Percentiles rank a stretch among this genome's conserved stretches.
phyloP scores from a whole-genome alignment of 768 basidiomycete genomes.

The Tulasnella sp. region DNA sequence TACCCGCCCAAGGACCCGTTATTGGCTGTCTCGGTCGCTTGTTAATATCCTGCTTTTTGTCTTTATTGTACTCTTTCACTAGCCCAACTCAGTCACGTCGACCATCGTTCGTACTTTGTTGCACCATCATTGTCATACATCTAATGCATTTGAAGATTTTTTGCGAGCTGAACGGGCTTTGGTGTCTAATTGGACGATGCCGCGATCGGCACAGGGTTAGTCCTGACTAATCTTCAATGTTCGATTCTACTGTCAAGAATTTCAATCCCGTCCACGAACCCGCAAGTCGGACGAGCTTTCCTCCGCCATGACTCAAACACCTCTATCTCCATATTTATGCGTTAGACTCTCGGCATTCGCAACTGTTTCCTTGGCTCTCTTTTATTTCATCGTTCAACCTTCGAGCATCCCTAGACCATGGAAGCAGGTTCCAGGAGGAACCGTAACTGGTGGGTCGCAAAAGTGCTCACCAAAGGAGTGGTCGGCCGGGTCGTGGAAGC shows the following conservation, averaged over 20 bases:
- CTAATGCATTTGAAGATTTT: background rate
- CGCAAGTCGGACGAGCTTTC: background rate
- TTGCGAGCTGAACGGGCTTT: background rate
- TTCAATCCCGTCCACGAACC: background rate
- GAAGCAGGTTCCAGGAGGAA: slow-evolving; percentile 1
- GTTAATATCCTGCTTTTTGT: background rate
- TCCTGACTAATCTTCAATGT: background rate
- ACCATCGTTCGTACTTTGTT: slow-evolving; percentile 4
- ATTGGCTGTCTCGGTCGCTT: slow-evolving; percentile 13
- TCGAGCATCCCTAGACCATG: background rate
- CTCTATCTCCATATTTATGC: background rate
- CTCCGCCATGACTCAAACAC: background rate
- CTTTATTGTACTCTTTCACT: slow-evolving; percentile 9
- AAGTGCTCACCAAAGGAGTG: slow-evolving; percentile 25
- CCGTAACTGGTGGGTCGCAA: background rate
- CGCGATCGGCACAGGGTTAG: background rate
- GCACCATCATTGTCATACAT: slow-evolving; percentile 6
- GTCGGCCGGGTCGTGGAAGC: slow-evolving; percentile 18
- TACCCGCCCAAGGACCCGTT: background rate
- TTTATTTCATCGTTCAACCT: background rate
- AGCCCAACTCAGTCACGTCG: slow-evolving; percentile 8
- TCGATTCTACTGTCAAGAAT: background rate
- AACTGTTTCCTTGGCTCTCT: background rate
- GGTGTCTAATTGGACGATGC: background rate
- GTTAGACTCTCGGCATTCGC: background rate